Evolutionary conservation across 805 yeast species (phyloP), one percentile per base, ranked within the genome.

Genomic region (Ogataea haglerorum): DNA sequence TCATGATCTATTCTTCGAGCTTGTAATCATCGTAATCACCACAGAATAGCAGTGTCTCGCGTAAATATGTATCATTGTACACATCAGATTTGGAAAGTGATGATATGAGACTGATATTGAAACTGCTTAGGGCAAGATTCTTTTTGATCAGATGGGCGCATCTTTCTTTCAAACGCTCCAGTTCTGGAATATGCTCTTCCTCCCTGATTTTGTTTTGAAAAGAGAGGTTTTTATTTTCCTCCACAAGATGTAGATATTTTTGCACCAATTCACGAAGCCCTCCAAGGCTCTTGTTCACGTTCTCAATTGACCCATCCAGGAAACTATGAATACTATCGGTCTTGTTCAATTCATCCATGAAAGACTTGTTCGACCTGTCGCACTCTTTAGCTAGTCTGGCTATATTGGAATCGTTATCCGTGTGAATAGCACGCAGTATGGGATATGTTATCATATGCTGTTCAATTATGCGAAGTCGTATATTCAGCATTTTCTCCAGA

Each of bases 31-130:
- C 51, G 33, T 54, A 54, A 34, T 60, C 61, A 10, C 61, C 60
- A 41, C 66, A 57, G 21, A 43, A 53, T 22, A 58, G 36, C 10
- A 67, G 47, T 5, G 61, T 59, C 3, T 61, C 58, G 7, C 38
- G 42, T 21, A 68, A 39, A 9, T 40, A 43, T 5, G 55, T 56
- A 40, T 68, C 67, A 1, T 52, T 38, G 9, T 47, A 44, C 57
- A 70, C 54, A 40, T 68, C 54, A 1, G 61, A 42, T 14, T 48
- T 47, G 2, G 68, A 64, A 24, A 60, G 46, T 10, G 69, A 58
- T 1, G 68, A 56, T 0, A 69, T 52, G 19, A 64, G 41, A 16
- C 59, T 56, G 6, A 57, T 51, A 6, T 65, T 60, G 38, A 65
- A 60, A 22, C 56, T 59, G 26, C 58, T 48, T 16, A 60, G 23